Conservation (phyloP, 257 asterid genomes). For the Penstemon barbatus region DNA sequence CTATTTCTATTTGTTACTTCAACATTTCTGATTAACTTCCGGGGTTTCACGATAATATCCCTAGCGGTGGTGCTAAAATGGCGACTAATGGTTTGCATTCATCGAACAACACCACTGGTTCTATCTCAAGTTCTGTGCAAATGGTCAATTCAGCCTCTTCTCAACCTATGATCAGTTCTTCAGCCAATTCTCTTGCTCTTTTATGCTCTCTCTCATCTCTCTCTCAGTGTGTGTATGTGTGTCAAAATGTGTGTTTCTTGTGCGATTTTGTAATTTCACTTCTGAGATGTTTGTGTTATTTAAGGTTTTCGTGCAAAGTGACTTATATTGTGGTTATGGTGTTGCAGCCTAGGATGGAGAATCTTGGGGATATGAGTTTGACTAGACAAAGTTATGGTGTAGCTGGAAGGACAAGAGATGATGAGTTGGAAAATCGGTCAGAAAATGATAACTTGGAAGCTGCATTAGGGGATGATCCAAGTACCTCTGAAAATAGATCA, state of each 20-base stretch:
- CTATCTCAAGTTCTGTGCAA: constrained; percentile 45
- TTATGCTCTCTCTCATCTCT: constrained; percentile 38
- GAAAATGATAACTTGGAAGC: constrained; percentile 73
- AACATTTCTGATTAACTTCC: constrained; percentile 51
- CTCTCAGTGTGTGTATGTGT: neutral
- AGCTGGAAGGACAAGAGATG: constrained; percentile 45
- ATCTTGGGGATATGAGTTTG: constrained; percentile 55
- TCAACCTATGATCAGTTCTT: constrained; percentile 44
- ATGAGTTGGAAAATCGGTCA: constrained; percentile 63
- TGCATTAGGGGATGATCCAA: constrained; percentile 68
- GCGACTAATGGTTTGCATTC: constrained; percentile 48
- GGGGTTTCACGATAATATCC: constrained; percentile 39
- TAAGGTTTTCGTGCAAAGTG: neutral
- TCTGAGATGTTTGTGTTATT: constrained; percentile 27
- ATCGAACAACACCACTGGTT: constrained; percentile 34
- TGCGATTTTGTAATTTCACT: neutral
- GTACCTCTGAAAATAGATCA: constrained; percentile 39
- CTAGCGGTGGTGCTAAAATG: constrained; percentile 45
- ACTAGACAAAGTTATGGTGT: constrained; percentile 40
- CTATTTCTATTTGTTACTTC: neutral
- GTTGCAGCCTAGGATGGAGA: constrained; percentile 81
- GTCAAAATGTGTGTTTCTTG: neutral
- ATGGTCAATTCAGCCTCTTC: constrained; percentile 41
- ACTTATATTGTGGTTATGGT: constrained; percentile 14
- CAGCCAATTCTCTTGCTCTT: constrained; percentile 54